A percentile compares a stretch with the other conserved stretches of the same genome.
phyloP scores from a whole-genome alignment of 2,329 filamentous ascomycete species.

The Colletotrichum truncatum region DNA sequence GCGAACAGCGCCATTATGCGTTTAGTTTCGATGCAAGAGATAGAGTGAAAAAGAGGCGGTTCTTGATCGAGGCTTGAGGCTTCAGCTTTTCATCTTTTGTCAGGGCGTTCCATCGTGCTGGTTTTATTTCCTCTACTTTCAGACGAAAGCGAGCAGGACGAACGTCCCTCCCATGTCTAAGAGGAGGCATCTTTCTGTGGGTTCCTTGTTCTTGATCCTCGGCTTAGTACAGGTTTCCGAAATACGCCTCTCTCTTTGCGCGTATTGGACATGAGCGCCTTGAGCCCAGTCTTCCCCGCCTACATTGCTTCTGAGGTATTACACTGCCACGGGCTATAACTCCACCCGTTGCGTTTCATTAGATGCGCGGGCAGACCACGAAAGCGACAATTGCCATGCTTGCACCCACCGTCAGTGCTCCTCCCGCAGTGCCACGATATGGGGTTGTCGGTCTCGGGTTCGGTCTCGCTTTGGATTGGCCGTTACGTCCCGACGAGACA shows the following conservation, averaged over 20 bases:
- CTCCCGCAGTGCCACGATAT: not conserved
- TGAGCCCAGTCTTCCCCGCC: not conserved
- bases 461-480: constrained; percentile 3
- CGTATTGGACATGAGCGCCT: not conserved
- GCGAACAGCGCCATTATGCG: constrained; percentile 14
- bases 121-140: not conserved
- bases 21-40: not conserved
- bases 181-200: no score
- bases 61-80: not conserved
- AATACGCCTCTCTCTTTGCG: not conserved
- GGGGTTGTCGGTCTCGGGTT: constrained; percentile 10
- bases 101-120: constrained; percentile 1
- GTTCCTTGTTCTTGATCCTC: not conserved
- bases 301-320: not conserved
- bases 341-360: not conserved
- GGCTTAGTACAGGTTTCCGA: not conserved
- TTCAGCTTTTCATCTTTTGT: not conserved
- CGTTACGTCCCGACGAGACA: not conserved
- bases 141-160: constrained; percentile 14
- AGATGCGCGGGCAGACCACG: not conserved
- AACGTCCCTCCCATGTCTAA: constrained; percentile 1
- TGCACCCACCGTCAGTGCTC: not conserved
- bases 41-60: not conserved
- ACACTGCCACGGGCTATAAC: not conserved
- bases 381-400: not conserved